phyloP scores from a whole-genome alignment of 2,329 filamentous ascomycete genomes.

The Rutstroemia sp. region DNA sequence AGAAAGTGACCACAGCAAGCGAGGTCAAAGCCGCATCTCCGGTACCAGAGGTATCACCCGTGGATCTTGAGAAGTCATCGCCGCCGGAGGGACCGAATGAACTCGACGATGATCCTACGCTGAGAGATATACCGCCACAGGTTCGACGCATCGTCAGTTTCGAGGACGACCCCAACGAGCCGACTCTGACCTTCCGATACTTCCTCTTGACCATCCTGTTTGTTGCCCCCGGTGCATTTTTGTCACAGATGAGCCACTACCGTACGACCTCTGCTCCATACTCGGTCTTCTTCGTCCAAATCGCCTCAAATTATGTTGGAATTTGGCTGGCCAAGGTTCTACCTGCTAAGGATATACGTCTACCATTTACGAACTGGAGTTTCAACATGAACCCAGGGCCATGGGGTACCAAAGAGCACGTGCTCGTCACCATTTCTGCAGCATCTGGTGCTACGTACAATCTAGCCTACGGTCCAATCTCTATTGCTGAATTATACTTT shows the following conservation, averaged over 20 bases:
- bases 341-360: constrained; percentile 38
- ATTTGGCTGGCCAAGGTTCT: constrained; percentile 36
- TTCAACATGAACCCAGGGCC: constrained; percentile 30
- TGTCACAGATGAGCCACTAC: constrained; percentile 48
- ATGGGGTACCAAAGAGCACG: constrained; percentile 26
- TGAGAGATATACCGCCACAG: constrained; percentile 45
- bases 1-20: background rate
- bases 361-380: constrained; percentile 36
- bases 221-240: constrained; percentile 48
- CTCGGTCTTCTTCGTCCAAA: constrained; percentile 54
- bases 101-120: constrained; percentile 41
- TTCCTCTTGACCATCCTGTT: constrained; percentile 48
- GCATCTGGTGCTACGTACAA: constrained; percentile 47
- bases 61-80: constrained; percentile 4
- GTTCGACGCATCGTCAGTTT: constrained; percentile 51
- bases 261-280: constrained; percentile 47
- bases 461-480: constrained; percentile 43
- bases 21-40: background rate
- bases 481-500: constrained; percentile 51
- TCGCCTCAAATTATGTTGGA: constrained; percentile 40
- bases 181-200: constrained; percentile 53
- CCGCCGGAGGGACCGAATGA: background rate
- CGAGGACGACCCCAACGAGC: constrained; percentile 46
- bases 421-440: constrained; percentile 37
- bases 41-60: constrained; percentile 34